Base-by-base conservation (phyloP, 2,329 filamentous ascomycete genomes). In the Aspergillus ruber region DNA sequence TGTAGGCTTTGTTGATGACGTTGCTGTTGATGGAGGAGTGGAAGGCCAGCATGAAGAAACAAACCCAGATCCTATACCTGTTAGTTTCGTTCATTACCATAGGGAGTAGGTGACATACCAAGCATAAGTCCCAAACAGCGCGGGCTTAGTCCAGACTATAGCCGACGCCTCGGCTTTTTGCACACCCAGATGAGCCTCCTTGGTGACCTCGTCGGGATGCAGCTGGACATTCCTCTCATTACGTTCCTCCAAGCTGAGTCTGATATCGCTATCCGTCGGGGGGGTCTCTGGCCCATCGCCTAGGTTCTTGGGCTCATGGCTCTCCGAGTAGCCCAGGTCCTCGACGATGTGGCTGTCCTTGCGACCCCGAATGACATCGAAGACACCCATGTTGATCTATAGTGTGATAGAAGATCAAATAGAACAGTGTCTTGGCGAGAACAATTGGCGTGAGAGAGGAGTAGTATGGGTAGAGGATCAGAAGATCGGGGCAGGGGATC, bases 1-100 rank as follows among this genome's bases (percentile, higher is more conserved):
- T 75, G 42, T 76, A 80, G 27, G 78, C 75, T 45, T 71, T 75
- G 25, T 74, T 71, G 25, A 68, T 69, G 38, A 80, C 56, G 42
- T 68, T 70, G 47, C 60, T 59, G 39, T 70, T 66, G 32, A 72
- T 69, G 6, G 63, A 61, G 2, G 66, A 66, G 52, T 74, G 71
- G 17, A 75, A 59, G 1, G 71, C 67, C 47, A 74, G 62, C 56
- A 74, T 68, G 47, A 74, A 72, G 59, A 70, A 74, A 47, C 67
- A 65, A 18, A 74, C 50, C 67, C 69, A 75, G 52, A 76, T 74
- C 72, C 67, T 68, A 8, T 6, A 42, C 29, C 6, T 20, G 57
- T 42, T 50, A 45, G 39, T 20, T 10, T 20, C 6, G 2, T 7
- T 17, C 33, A 2, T 35, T 18, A 18, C 8, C 15, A 18, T 21